These are phyloP conservation scores for Paramecium bursaria DNA, from an alignment of 73 alveolate species.

Conservation along the genomic window DNA sequence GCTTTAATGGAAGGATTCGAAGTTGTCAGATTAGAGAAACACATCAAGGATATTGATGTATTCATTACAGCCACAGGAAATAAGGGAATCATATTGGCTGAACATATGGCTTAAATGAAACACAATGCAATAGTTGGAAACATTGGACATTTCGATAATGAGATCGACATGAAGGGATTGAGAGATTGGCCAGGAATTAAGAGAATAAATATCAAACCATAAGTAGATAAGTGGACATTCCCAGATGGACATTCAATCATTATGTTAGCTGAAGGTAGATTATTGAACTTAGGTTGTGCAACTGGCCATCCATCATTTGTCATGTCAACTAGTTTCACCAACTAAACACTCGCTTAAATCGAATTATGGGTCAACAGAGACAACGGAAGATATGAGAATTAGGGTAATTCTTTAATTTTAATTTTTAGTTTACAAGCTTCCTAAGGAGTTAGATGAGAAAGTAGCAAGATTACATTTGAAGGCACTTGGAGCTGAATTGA, in stretches of 20 bases:
- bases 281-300: conserved; percentile 97
- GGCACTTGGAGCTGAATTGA: conserved; percentile 90
- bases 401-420: conserved; percentile 21
- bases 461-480: conserved; percentile 92
- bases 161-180: conserved; percentile 93
- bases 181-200: conserved; percentile 84
- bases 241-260: conserved; percentile 96
- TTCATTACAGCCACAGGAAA: conserved; percentile 96
- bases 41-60: conserved; percentile 87
- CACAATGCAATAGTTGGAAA: conserved; percentile 97
- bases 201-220: conserved; percentile 88
- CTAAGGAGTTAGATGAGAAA: conserved; percentile 91
- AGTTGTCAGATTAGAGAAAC: conserved; percentile 85
- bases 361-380: conserved; percentile 91
- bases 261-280: conserved; percentile 95
- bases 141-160: conserved; percentile 98
- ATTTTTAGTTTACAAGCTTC: conserved; percentile 85
- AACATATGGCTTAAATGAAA: conserved; percentile 94
- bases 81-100: conserved; percentile 91
- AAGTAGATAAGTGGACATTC: conserved; percentile 91
- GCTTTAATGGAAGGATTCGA: conserved; percentile 97
- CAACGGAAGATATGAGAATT: conserved; percentile 87
- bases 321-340: conserved; percentile 95
- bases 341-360: conserved; percentile 90
- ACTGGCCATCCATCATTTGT: conserved; percentile 99